A percentile compares a stretch with the other conserved stretches of the same genome.
These are phyloP conservation scores for Boletus bicolor DNA, from an alignment of 768 basidiomycete species.

Conservation along the genomic window DNA sequence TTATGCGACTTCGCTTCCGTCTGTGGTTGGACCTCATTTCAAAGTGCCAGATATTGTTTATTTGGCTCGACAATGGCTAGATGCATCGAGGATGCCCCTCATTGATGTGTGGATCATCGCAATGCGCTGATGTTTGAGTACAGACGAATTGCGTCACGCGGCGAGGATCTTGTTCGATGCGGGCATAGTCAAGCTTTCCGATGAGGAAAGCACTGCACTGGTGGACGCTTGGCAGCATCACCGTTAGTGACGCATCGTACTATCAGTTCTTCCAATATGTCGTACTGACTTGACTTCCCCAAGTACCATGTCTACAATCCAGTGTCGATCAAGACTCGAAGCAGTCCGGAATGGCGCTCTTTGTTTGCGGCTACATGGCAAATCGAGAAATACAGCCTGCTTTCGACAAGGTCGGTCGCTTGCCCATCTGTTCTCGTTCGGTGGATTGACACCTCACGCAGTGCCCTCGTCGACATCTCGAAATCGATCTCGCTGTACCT, in stretches of 20 bases:
- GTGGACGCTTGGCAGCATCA: slow-evolving; percentile 65
- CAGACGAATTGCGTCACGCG: slow-evolving; percentile 74
- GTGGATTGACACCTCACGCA: too few relatives aligned
- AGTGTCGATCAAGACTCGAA: too few relatives aligned
- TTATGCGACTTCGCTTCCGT: slow-evolving; percentile 70
- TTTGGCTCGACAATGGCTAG: slow-evolving; percentile 75
- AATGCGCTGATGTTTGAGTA: slow-evolving; percentile 6
- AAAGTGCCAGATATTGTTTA: slow-evolving; percentile 67
- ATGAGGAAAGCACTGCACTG: slow-evolving; percentile 57
- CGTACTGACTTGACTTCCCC: too few relatives aligned
- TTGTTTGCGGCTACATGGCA: too few relatives aligned
- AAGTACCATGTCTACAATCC: too few relatives aligned
- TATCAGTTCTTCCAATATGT: neutral
- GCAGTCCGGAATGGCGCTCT: too few relatives aligned
- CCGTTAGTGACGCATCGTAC: slow-evolving; percentile 38
- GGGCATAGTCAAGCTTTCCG: slow-evolving; percentile 59
- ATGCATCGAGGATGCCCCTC: slow-evolving; percentile 56
- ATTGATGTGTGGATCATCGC: neutral
- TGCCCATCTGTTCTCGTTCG: too few relatives aligned
- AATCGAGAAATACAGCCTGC: too few relatives aligned
- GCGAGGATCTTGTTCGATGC: slow-evolving; percentile 79
- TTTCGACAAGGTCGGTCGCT: too few relatives aligned
- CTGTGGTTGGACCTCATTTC: slow-evolving; percentile 57
- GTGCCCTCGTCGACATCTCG: too few relatives aligned
- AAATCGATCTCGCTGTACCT: too few relatives aligned